phyloP scores from a whole-genome alignment of 192 early-diverging fungal species.

The Linnemannia zychae region DNA sequence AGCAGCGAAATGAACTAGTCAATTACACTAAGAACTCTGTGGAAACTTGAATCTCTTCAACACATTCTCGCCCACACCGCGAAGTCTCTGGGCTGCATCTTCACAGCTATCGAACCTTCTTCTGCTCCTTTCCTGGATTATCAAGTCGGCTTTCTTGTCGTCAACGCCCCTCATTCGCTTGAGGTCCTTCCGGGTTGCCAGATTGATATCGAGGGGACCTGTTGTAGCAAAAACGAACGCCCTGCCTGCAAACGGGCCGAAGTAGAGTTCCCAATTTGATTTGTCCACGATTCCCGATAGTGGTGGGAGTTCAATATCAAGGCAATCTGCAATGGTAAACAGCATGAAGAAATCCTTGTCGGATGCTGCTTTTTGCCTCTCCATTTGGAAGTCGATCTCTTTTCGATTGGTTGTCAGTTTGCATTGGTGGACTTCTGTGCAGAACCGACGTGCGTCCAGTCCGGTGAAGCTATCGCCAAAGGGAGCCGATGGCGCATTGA shows the following conservation, averaged over 20 bases:
- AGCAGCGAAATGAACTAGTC: not conserved
- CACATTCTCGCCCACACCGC: slow-evolving; percentile 6
- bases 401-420: slow-evolving; percentile 25
- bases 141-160: slow-evolving; percentile 20
- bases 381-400: slow-evolving; percentile 21
- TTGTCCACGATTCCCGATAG: slow-evolving; percentile 46
- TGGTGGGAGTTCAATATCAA: slow-evolving; percentile 31
- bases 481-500: slow-evolving; percentile 35
- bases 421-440: slow-evolving; percentile 51
- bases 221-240: slow-evolving; percentile 28
- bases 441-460: slow-evolving; percentile 16
- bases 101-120: slow-evolving; percentile 26
- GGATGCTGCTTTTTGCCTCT: slow-evolving; percentile 38
- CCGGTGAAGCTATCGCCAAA: slow-evolving; percentile 33
- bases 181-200: slow-evolving; percentile 14
- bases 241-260: slow-evolving; percentile 52
- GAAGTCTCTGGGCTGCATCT: slow-evolving; percentile 28
- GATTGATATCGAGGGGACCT: slow-evolving; percentile 32
- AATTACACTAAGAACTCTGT: not conserved
- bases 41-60: slow-evolving; percentile 21
- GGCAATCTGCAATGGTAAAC: slow-evolving; percentile 26
- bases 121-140: slow-evolving; percentile 26
- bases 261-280: slow-evolving; percentile 34
- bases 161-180: slow-evolving; percentile 26
- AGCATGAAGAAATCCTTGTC: slow-evolving; percentile 53